phyloP scores from a whole-genome alignment of 2,329 filamentous ascomycete species.

The Monilinia aucupariae region DNA sequence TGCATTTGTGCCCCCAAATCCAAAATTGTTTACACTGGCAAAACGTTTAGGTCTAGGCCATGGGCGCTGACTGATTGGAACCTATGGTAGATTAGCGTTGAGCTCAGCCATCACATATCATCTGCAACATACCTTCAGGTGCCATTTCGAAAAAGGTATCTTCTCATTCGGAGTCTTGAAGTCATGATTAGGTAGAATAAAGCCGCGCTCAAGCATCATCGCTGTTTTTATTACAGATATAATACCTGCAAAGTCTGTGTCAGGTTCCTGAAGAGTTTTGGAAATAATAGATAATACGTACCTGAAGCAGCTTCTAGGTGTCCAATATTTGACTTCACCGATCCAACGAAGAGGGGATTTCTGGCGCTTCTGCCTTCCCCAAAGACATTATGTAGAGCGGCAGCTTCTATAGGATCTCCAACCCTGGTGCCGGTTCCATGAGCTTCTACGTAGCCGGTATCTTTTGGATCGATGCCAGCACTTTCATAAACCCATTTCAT shows the following conservation, averaged over 20 bases:
- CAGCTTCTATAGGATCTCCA: slow-evolving; percentile 21
- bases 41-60: slow-evolving; percentile 40
- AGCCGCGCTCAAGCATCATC: slow-evolving; percentile 33
- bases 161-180: slow-evolving; percentile 37
- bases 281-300: slow-evolving; percentile 1
- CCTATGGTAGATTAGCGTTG: slow-evolving; percentile 22
- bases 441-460: slow-evolving; percentile 22
- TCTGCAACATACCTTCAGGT: slow-evolving; percentile 33
- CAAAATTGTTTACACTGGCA: slow-evolving; percentile 37
- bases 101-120: not conserved
- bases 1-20: slow-evolving; percentile 24
- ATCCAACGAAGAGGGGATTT: slow-evolving; percentile 18
- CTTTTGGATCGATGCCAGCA: slow-evolving; percentile 15
- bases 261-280: not conserved
- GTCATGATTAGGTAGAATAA: slow-evolving; percentile 24
- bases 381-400: slow-evolving; percentile 28
- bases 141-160: slow-evolving; percentile 37
- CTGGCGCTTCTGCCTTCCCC: slow-evolving; percentile 26
- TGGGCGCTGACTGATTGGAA: slow-evolving; percentile 32
- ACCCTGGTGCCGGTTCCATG: slow-evolving; percentile 24
- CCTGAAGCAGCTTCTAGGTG: slow-evolving; percentile 39
- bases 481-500: slow-evolving; percentile 26
- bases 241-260: slow-evolving; percentile 34
- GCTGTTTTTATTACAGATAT: slow-evolving; percentile 42
- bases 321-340: slow-evolving; percentile 39